phyloP scores from a whole-genome alignment of 148 eudicot genomes.

The Camellia granthamiana region DNA sequence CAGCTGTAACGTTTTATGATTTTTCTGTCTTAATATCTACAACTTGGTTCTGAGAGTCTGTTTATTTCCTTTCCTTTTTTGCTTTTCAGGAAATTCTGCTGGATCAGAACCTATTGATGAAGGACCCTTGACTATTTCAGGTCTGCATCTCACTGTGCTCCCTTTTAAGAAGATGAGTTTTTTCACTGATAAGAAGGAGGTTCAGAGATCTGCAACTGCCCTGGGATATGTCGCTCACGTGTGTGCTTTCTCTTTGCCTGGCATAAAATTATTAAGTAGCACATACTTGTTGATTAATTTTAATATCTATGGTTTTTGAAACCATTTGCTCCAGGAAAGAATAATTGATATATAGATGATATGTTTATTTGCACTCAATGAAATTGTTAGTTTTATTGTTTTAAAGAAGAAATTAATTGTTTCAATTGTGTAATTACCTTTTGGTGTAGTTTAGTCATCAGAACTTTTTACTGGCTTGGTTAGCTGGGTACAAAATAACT shows the following conservation, averaged over 20 bases:
- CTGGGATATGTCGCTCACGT: constrained; percentile 97
- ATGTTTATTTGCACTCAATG: neutral
- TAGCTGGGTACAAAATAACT: neutral
- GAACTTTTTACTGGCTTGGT: neutral
- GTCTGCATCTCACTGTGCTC: constrained; percentile 73
- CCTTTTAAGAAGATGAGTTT: constrained; percentile 85
- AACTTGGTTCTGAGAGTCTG: neutral
- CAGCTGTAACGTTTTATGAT: neutral
- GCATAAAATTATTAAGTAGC: neutral
- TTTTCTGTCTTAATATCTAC: neutral
- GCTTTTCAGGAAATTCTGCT: constrained; percentile 53
- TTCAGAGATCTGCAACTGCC: constrained; percentile 92
- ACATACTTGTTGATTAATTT: neutral
- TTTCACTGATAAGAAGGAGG: constrained; percentile 94
- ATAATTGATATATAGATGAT: neutral
- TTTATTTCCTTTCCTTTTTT: constrained; percentile 6
- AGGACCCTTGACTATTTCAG: constrained; percentile 72
- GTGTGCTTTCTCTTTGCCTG: constrained; percentile 35
- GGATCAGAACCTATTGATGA: constrained; percentile 55
- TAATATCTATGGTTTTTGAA: neutral
- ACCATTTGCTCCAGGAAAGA: neutral
- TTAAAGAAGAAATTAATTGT: neutral
- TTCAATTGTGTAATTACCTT: neutral
- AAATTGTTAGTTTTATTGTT: neutral
- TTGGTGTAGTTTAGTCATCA: neutral